Percentiles rank a stretch among this genome's conserved stretches.
Evolutionary conservation across 2,329 filamentous ascomycete genomes (phyloP).

Genomic region (Colletotrichum lindemuthianum): DNA sequence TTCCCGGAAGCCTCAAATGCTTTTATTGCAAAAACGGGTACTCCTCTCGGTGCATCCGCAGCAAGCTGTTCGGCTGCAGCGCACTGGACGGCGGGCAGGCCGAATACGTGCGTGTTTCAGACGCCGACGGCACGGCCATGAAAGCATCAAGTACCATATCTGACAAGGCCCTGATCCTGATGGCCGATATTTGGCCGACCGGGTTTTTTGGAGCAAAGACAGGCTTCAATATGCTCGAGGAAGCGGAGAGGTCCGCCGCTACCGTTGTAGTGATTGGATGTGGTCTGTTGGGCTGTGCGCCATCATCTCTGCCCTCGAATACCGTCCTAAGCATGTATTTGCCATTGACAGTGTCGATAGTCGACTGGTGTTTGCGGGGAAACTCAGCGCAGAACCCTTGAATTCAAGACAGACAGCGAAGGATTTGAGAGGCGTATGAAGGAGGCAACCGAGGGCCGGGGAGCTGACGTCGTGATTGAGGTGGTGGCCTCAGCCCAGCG

Average conservation of each 20-base stretch:
- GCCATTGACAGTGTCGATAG: constrained; percentile 82
- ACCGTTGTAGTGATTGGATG: constrained; percentile 86
- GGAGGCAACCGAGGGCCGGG: constrained; percentile 80
- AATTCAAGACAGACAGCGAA: constrained; percentile 75
- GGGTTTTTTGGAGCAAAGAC: constrained; percentile 86
- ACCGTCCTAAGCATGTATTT: constrained; percentile 78
- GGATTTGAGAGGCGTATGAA: constrained; percentile 75
- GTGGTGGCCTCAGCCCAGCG: constrained; percentile 78
- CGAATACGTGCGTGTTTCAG: constrained; percentile 82
- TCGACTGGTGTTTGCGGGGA: constrained; percentile 76
- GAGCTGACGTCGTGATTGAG: constrained; percentile 86
- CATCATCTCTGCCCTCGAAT: constrained; percentile 79
- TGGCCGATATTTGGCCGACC: constrained; percentile 93
- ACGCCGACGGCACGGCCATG: constrained; percentile 83
- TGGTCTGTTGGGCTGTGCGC: constrained; percentile 87
- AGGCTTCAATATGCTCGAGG: constrained; percentile 72
- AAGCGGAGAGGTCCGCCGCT: constrained; percentile 69
- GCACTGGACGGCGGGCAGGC: constrained; percentile 82
- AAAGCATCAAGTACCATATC: constrained; percentile 74
- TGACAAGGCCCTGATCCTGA: constrained; percentile 80
- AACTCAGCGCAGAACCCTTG: constrained; percentile 82
- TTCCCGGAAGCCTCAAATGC: constrained; percentile 67
- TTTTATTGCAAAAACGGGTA: constrained; percentile 85
- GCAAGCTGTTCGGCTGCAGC: constrained; percentile 75
- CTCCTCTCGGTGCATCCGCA: constrained; percentile 80